These are phyloP conservation scores for Syncephalastrum monosporum DNA, from an alignment of 371 early-diverging fungal genomes.

Conservation along the genomic window DNA sequence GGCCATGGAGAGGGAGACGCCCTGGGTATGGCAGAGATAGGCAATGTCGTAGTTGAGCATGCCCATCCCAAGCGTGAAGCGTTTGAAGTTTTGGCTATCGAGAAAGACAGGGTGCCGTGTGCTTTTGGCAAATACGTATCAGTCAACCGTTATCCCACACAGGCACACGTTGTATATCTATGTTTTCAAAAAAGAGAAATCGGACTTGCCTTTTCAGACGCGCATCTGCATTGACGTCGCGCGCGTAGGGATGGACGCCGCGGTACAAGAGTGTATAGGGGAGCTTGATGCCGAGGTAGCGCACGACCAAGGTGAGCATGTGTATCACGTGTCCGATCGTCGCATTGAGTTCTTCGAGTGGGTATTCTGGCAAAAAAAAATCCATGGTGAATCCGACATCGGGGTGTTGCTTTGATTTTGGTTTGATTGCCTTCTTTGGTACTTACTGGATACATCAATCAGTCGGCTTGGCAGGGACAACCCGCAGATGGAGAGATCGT, in stretches of 20 bases:
- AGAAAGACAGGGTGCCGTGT: conserved; percentile 57
- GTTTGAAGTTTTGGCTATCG: conserved; percentile 51
- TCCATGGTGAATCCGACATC: neutral
- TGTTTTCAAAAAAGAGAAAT: too few species aligned
- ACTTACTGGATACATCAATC: conserved; percentile 45
- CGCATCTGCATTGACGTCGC: conserved; percentile 7
- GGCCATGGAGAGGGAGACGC: conserved; percentile 64
- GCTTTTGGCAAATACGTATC: too few species aligned
- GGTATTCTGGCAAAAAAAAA: conserved; percentile 18
- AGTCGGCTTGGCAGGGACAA: conserved; percentile 41
- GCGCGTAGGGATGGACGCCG: conserved; percentile 54
- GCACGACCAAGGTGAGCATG: conserved; percentile 72
- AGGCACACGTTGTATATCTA: too few species aligned
- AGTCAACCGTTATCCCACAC: too few species aligned
- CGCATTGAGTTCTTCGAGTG: conserved; percentile 79
- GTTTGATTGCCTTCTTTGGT: neutral
- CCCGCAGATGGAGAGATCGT: conserved; percentile 59
- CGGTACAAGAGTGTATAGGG: conserved; percentile 66
- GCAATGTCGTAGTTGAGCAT: conserved; percentile 87
- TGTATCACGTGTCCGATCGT: conserved; percentile 79
- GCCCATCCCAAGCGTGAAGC: conserved; percentile 71
- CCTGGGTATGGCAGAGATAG: conserved; percentile 82
- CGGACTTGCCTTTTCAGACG: too few species aligned
- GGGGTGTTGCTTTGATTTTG: too few species aligned
- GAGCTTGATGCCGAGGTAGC: conserved; percentile 75